Conservation (phyloP, 371 early-diverging fungal genomes). For the Mortierella sp. region DNA sequence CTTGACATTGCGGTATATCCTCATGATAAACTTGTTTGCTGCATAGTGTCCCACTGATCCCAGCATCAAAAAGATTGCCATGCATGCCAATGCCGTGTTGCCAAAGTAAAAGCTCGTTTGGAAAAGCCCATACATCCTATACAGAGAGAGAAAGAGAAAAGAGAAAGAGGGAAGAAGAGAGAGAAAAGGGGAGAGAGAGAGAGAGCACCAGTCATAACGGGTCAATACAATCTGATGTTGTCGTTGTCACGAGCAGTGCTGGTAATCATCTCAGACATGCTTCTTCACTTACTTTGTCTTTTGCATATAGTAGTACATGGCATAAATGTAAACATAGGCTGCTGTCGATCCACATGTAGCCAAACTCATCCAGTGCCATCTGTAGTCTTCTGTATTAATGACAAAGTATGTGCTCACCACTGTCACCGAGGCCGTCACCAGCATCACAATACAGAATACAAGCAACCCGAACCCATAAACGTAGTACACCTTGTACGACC, state of each 20-base stretch:
- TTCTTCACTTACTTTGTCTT: constrained; percentile 73
- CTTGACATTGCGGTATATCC: constrained; percentile 81
- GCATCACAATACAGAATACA: constrained; percentile 77
- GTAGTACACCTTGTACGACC: constrained; percentile 88
- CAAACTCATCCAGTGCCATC: constrained; percentile 91
- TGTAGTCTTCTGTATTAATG: constrained; percentile 87
- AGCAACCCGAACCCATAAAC: constrained; percentile 88
- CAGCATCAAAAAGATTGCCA: constrained; percentile 77
- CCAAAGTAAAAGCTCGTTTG: constrained; percentile 88
- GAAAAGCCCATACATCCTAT: constrained; percentile 86
- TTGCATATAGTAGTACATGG: constrained; percentile 81
- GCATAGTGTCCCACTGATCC: constrained; percentile 78
- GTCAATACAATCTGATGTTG: neutral
- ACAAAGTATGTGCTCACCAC: constrained; percentile 86
- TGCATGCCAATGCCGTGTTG: constrained; percentile 76
- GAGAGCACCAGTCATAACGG: neutral
- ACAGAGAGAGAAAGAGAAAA: constrained; percentile 2
- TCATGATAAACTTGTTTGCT: constrained; percentile 72
- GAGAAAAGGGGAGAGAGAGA: neutral
- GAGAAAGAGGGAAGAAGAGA: constrained; percentile 1
- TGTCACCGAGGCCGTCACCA: constrained; percentile 83
- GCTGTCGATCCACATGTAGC: constrained; percentile 84
- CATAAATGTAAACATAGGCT: constrained; percentile 83
- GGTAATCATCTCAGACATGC: neutral
- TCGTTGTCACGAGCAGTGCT: neutral